These are phyloP conservation scores for Letharia columbiana DNA, from an alignment of 495 filamentous ascomycete species.

Conservation along the genomic window DNA sequence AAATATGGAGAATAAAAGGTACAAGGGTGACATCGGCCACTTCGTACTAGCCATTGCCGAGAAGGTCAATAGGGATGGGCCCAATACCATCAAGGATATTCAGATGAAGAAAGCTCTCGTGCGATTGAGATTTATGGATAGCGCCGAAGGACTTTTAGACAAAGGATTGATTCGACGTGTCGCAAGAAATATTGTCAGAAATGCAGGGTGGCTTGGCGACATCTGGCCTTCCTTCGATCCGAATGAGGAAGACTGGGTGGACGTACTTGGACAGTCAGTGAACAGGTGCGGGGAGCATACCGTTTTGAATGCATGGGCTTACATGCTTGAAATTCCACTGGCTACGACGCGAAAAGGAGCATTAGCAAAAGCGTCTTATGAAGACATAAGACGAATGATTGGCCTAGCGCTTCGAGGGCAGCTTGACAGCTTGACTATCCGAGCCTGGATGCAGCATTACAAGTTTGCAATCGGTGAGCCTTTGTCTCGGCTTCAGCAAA, in stretches of 20 bases:
- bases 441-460: not conserved
- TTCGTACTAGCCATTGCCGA: not conserved
- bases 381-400: not conserved
- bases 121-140: not conserved
- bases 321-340: constrained; percentile 19
- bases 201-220: constrained; percentile 17
- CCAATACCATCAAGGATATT: not conserved
- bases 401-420: not conserved
- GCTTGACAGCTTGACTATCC: not conserved
- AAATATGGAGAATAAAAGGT: not conserved
- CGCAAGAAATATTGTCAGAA: constrained; percentile 10
- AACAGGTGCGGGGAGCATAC: constrained; percentile 18
- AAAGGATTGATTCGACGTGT: constrained; percentile 2
- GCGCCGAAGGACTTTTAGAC: not conserved
- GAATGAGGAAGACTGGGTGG: not conserved
- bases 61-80: not conserved
- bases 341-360: not conserved
- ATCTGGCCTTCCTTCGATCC: constrained; percentile 4
- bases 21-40: not conserved
- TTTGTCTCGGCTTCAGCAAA: constrained; percentile 2
- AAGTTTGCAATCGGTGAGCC: not conserved
- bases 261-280: not conserved
- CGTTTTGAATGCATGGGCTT: constrained; percentile 22
- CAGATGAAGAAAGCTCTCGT: not conserved
- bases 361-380: not conserved